Base-by-base conservation (phyloP, 257 asterid species). In the Cinchona pubescens region DNA sequence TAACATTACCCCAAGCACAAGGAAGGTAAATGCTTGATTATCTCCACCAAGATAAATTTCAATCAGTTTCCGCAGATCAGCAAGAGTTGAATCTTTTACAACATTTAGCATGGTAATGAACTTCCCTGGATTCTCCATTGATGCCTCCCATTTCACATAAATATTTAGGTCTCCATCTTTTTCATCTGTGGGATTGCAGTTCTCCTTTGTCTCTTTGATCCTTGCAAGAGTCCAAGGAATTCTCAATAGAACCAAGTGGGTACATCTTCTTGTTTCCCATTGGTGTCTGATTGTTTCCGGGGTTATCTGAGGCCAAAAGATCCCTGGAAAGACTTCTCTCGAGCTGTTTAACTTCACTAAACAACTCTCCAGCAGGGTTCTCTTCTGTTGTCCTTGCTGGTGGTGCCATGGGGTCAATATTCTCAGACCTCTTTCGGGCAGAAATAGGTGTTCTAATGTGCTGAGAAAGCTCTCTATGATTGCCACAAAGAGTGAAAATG, bases 101-200 rank as follows among this genome's bases (percentile, higher is more conserved):
- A 88, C 86, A 82, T 88, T 92, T 63, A 91, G 55, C 23, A 84
- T 81, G 49, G 97, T 83, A 56, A 93, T 86, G 45, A 87, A 72
- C 79, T 85, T 88, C 72, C 96, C 92, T 3, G 92, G 87, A 72
- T 93, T 88, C 43, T 93, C 96, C 79, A 88, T 83, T 60, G 91
- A 88, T 2, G 94, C 92, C 77, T 91, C 96, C 97, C 97, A 91
- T 81, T 93, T 90, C 80, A 91, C 96, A 12, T 88, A 78, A 1
- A 91, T 90, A 76, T 87, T 91, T 51, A 87, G 45, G 61, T 72
- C 82, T 66, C 60, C 83, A 60, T 6, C 48, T 56, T 58, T 75
- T 74, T 79, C 89, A 60, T 76, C 79, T 34, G 61, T 61, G 0
- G 84, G 81, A 8, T 81, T 84, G 40, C 56, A 48, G 79, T 88